Conservation (phyloP, 805 yeast species). For the Sugiyamaella americana region DNA sequence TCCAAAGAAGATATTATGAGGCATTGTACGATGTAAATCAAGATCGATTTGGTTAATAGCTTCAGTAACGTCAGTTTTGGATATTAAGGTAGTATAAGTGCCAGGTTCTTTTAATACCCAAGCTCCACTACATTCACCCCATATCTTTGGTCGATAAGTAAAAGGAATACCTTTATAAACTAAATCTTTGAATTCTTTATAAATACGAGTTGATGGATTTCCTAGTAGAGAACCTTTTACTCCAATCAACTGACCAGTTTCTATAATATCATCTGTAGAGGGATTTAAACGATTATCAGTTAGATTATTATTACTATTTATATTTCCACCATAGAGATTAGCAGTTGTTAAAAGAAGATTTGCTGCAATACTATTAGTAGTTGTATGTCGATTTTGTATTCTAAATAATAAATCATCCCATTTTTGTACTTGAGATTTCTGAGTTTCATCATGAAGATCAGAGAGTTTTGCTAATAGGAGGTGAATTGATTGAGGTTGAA, state of each 20-base stretch:
- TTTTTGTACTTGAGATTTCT: slow-evolving; percentile 34
- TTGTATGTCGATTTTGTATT: slow-evolving; percentile 13
- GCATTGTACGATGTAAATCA: slow-evolving; percentile 51
- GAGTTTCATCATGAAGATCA: slow-evolving; percentile 40
- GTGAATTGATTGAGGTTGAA: slow-evolving; percentile 18
- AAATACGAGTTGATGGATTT: slow-evolving; percentile 16
- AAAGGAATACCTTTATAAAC: slow-evolving; percentile 45
- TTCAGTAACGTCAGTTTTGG: slow-evolving; percentile 20
- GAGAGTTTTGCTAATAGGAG: slow-evolving; percentile 37
- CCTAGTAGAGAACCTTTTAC: slow-evolving; percentile 34
- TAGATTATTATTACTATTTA: background rate
- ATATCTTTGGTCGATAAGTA: slow-evolving; percentile 41
- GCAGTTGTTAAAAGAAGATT: slow-evolving; percentile 12
- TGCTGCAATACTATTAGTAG: background rate
- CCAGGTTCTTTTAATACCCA: slow-evolving; percentile 41
- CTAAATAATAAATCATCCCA: slow-evolving; percentile 44
- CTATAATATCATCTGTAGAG: slow-evolving; percentile 2
- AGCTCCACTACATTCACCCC: slow-evolving; percentile 54
- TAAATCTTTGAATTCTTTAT: slow-evolving; percentile 33
- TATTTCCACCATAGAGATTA: background rate
- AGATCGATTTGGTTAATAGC: slow-evolving; percentile 46
- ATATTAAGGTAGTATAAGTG: slow-evolving; percentile 35
- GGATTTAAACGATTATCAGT: slow-evolving; percentile 6
- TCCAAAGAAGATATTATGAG: slow-evolving; percentile 47
- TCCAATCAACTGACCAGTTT: slow-evolving; percentile 34